Percentiles rank a stretch among this genome's conserved stretches.
Conservation (phyloP, 306 rosid species). For the Malus sieversii region DNA sequence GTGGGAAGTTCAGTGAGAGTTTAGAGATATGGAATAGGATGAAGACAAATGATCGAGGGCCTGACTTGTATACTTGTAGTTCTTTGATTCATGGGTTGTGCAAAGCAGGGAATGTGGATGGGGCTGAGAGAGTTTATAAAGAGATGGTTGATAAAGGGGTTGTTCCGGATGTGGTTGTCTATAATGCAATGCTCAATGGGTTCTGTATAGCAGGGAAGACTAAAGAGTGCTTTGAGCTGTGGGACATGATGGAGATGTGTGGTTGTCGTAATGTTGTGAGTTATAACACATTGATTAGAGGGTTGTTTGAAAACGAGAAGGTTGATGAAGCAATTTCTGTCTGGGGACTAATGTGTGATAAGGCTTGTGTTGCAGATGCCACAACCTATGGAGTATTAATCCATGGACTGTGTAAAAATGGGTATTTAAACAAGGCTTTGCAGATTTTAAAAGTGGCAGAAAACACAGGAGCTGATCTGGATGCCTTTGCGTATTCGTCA, state of each 20-base stretch:
- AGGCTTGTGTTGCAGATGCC: slow-evolving; percentile 38
- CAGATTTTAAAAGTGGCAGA: slow-evolving; percentile 51
- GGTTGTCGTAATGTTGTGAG: slow-evolving; percentile 50
- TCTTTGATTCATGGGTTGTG: slow-evolving; percentile 76
- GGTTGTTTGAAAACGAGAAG: slow-evolving; percentile 50
- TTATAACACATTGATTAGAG: slow-evolving; percentile 59
- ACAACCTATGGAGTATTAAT: slow-evolving; percentile 55
- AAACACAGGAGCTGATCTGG: slow-evolving; percentile 36
- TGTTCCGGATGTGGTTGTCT: slow-evolving; percentile 49
- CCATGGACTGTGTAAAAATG: slow-evolving; percentile 78
- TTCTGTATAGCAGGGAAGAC: slow-evolving; percentile 48
- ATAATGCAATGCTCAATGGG: slow-evolving; percentile 66
- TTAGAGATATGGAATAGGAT: slow-evolving; percentile 76
- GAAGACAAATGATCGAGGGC: slow-evolving; percentile 52
- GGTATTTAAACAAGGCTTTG: slow-evolving; percentile 58
- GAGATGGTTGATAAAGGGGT: slow-evolving; percentile 58
- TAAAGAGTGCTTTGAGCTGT: slow-evolving; percentile 37
- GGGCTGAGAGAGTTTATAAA: slow-evolving; percentile 51
- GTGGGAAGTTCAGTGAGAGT: slow-evolving; percentile 62
- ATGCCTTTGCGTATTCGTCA: slow-evolving; percentile 62
- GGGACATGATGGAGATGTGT: slow-evolving; percentile 57
- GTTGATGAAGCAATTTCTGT: slow-evolving; percentile 40
- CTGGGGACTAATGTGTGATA: slow-evolving; percentile 49
- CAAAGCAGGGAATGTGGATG: slow-evolving; percentile 49
- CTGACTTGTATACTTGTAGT: slow-evolving; percentile 51